Base-by-base conservation (phyloP, 352 stramenopile genomes). In the Blastocystis sp. region DNA sequence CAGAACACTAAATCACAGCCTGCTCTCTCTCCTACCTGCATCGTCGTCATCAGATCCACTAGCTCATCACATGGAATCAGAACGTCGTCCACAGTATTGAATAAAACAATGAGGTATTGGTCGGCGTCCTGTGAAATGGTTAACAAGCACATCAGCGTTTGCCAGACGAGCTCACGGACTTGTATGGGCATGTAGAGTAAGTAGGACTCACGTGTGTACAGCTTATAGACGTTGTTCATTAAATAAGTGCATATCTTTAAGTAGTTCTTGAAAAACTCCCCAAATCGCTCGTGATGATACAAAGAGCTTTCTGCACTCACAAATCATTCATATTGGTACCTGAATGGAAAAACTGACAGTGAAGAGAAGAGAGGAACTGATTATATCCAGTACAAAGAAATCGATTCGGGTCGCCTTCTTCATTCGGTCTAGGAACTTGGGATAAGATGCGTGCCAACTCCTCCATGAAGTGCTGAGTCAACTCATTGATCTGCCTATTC, bases 311-410 rank as follows among this genome's bases (percentile, higher is more conserved):
- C 73, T 85, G 8, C 37, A 4, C 6, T 76, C 39, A 53, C 13
- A 9, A 20, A 8, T 11, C 0, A 39, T 24, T 20, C 11, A 11
- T 18, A 30, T 20, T 0, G 24, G 7, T 41, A 76, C 65, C 65
- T 13, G 73, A 54, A n/a, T 85, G 73, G 73, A 85, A 85, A 34
- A 85, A 85, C 73, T 85, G 73, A 43, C 73, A 85, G 26, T 85
- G 73, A 11, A 85, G n/a, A 18, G 73, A 85, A 50, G 59, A 53
- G 20, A 85, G n/a, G 73, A 85, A 85, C 56, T 85, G 73, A 30
- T 85, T 55, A 43, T 85, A 85, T n/a, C 73, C 73, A 16, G 53
- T 65, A 24, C 43, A 66, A 16, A 2, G 16, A 78, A 85, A 24
- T 7, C 43, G 43, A 37, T 81, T 11, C 11, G 50, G 50, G 3